Base-by-base conservation (phyloP, 1,284 basidiomycete genomes). In the Dichomitus squalens region DNA sequence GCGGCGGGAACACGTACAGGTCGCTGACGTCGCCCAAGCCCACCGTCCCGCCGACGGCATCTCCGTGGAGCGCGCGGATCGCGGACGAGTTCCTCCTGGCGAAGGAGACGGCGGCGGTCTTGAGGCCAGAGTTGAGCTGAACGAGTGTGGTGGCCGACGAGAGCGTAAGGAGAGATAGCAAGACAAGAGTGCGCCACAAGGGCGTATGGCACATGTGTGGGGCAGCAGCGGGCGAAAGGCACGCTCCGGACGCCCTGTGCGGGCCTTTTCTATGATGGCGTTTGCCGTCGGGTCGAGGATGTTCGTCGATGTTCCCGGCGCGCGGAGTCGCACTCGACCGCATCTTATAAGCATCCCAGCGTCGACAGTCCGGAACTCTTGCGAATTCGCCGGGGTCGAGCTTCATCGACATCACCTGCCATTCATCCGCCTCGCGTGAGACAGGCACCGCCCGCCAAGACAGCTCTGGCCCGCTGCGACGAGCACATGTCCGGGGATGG, bases 11-110 rank as follows among this genome's bases (percentile, higher is more conserved):
- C 14, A 68, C 68, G 63, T 58, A 70, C 68, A 70, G 58, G 54
- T 70, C 68, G 46, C 61, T 64, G 21, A 65, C 54, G 57, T 70
- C 64, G n/a, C 68, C 68, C 18, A 69, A 50, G n/a, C 68, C 68
- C 8, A 66, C 62, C 11, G 39, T 61, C 31, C 67, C 67, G 18
- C 63, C 66, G 20, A 65, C 29, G 29, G 60, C 57, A 16, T 63
- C 55, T 27, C 58, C 56, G n/a, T 60, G 21, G 59, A 60, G 38
- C 55, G 57, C 49, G 41, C 53, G 44, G 18, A 61, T 29, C 29
- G 52, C 49, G 23, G 57, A 52, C 33, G 29, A 31, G 29, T 11
- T 31, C 29, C 50, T 61, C 55, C 44, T 53, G 25, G 54, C 21
- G 20, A 38, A 50, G 5, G 49, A 27, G 46, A 50, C 18, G 9